These are phyloP conservation scores for Kuraishia hungarica DNA, from an alignment of 805 yeast species.

Conservation along the genomic window DNA sequence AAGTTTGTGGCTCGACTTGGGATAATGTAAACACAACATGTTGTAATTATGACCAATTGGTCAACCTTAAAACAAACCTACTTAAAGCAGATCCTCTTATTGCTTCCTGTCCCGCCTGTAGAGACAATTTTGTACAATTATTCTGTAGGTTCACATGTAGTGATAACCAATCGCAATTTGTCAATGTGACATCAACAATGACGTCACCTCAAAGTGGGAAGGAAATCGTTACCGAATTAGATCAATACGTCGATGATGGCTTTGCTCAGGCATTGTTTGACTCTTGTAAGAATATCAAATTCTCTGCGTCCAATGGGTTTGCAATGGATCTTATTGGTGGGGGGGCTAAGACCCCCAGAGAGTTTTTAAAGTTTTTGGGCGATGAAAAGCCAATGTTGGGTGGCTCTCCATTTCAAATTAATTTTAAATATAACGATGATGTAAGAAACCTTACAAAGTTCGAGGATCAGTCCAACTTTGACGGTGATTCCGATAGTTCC, in stretches of 20 bases:
- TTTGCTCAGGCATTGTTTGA: constrained; percentile 65
- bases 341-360: constrained; percentile 72
- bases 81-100: constrained; percentile 74
- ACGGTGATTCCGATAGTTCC: too few species aligned
- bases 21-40: constrained; percentile 42
- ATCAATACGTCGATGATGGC: constrained; percentile 46
- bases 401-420: constrained; percentile 93
- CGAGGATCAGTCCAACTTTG: too few species aligned
- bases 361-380: constrained; percentile 82
- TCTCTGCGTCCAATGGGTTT: constrained; percentile 89
- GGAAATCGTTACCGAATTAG: constrained; percentile 63
- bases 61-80: constrained; percentile 45
- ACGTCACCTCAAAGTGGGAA: constrained; percentile 39
- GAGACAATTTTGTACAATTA: constrained; percentile 71
- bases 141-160: constrained; percentile 90
- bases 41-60: constrained; percentile 60
- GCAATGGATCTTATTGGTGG: constrained; percentile 98
- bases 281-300: constrained; percentile 84
- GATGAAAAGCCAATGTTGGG: constrained; percentile 92
- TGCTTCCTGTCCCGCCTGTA: constrained; percentile 92
- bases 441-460: too few species aligned
- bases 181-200: constrained; percentile 52
- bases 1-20: constrained; percentile 72
- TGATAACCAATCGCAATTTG: constrained; percentile 68
- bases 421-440: constrained; percentile 44